Base-by-base conservation (phyloP, 1,139 yeast species). In the Debaryomycetaceae sp. region DNA sequence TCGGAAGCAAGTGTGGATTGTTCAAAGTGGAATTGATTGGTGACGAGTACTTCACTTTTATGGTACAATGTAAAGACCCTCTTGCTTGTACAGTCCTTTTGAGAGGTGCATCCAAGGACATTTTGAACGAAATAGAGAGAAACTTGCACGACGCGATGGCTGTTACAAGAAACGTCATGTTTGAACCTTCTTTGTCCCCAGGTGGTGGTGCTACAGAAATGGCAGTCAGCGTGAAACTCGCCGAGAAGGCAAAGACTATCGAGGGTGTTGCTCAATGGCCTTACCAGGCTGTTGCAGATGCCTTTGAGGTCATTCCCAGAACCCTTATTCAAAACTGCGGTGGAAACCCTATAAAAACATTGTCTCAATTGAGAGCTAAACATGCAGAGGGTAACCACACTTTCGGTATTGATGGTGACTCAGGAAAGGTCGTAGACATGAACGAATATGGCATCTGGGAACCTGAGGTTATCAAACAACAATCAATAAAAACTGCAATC, bases 181-280 rank as follows among this genome's bases (percentile, higher is more conserved):
- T 92, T 54, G 95, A 92, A 62, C 98, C 99, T 38, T 81, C 94
- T 31, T 76, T 92, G 58, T 77, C 96, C 2, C 99, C 99, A 38
- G 99, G 99, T 52, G 99, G 98, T 43, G 98, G 99, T 57, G 98
- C 99, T 38, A 92, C 98, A 17, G 99, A 92, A 67, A 92, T 94
- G 98, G 98, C 98, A 1, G 91, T 94, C 37, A 78, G 94, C 49
- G 98, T 92, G 24, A 81, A 78, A 50, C 75, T 92, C 46, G 78
- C 96, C 9, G 97, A 92, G 61, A 84, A 81, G 69, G 97, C 98
- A 37, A 91, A 91, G 67, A 75, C 81, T 39, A 81, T 94, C 51
- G 97, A 89, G 64, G 98, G 98, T 43, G 85, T 92, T 43, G 91
- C 88, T 42, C 98, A 94, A 67, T 91, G 96, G 95, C 98, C 98